Conservation (phyloP, 495 filamentous ascomycete genomes). For the Penicillium steckii region DNA sequence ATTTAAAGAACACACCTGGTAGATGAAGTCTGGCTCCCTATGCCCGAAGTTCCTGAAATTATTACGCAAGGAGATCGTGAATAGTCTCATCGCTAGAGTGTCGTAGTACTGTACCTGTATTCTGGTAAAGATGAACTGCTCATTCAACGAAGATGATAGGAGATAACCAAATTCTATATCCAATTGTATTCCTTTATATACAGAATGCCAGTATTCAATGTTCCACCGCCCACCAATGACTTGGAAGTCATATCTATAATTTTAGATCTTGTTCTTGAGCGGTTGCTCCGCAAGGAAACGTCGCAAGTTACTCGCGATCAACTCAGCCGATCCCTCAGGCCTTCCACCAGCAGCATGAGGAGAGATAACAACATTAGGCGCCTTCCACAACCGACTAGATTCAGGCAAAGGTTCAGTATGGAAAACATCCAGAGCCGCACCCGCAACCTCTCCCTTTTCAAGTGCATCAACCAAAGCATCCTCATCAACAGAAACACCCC, state of each 20-base stretch:
- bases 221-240: no score
- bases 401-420: constrained; percentile 49
- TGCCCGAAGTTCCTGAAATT: no score
- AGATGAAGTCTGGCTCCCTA: no score
- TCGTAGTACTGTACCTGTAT: no score
- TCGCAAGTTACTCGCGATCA: constrained; percentile 54
- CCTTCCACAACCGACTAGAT: constrained; percentile 48
- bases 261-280: constrained; percentile 40
- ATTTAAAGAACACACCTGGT: no score
- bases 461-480: constrained; percentile 63
- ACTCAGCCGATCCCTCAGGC: constrained; percentile 48
- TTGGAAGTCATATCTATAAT: no score
- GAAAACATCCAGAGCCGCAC: constrained; percentile 67
- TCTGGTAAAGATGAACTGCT: no score
- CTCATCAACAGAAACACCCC: constrained; percentile 68
- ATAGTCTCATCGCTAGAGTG: no score
- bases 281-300: constrained; percentile 51
- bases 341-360: constrained; percentile 68
- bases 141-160: no score
- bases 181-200: neutral
- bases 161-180: neutral
- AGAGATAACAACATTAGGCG: constrained; percentile 57
- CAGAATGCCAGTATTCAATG: neutral
- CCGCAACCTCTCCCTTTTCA: constrained; percentile 49
- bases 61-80: no score